phyloP scores from a whole-genome alignment of 2,329 filamentous ascomycete genomes.

The Penicillium italicum region DNA sequence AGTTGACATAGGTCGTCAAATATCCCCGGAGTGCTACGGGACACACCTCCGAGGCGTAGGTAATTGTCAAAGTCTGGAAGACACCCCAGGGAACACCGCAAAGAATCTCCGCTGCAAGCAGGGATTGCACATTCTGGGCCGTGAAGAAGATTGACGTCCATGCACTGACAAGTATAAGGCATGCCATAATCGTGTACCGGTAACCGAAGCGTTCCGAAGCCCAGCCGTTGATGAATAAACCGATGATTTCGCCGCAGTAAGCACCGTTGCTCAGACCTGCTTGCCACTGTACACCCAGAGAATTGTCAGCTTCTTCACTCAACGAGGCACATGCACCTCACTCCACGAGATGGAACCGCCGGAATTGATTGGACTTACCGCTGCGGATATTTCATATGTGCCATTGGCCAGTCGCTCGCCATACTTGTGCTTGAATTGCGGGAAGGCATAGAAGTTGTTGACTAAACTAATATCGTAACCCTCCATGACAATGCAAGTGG shows the following conservation, averaged over 20 bases:
- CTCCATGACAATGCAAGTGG: conserved; percentile 90
- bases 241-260: conserved; percentile 48
- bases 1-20: conserved; percentile 47
- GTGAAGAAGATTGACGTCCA: conserved; percentile 53
- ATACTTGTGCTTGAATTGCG: conserved; percentile 43
- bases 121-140: conserved; percentile 45
- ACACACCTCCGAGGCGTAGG: conserved; percentile 48
- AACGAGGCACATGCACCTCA: background rate
- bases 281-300: conserved; percentile 39
- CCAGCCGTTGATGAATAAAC: conserved; percentile 51
- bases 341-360: background rate
- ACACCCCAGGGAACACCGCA: conserved; percentile 53
- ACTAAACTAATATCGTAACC: conserved; percentile 79
- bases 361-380: conserved; percentile 27
- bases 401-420: conserved; percentile 34
- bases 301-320: conserved; percentile 14
- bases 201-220: conserved; percentile 53
- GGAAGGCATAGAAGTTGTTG: conserved; percentile 68
- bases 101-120: conserved; percentile 51
- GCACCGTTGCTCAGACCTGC: conserved; percentile 45
- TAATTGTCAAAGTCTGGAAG: conserved; percentile 49
- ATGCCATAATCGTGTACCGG: conserved; percentile 49
- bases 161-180: conserved; percentile 44
- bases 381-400: conserved; percentile 39
- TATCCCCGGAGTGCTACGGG: conserved; percentile 46